Evolutionary conservation across 2,329 filamentous ascomycete genomes (phyloP), one percentile per base, ranked within the genome.

Genomic region (Paecilomyces sp.): DNA sequence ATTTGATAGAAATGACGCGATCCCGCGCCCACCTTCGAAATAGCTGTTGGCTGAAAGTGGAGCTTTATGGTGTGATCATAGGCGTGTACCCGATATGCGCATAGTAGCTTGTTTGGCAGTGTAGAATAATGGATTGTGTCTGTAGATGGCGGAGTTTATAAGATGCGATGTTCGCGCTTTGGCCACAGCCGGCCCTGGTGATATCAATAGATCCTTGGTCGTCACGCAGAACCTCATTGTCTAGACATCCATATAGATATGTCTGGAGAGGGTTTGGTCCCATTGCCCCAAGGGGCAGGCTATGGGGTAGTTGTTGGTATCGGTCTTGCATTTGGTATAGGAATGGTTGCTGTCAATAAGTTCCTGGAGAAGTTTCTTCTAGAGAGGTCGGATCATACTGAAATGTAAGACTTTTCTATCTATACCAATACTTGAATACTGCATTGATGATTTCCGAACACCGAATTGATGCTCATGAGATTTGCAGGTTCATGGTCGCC

Each of bases 401-500:
- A 61, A 34, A 61, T 61, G 57, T 61, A 31, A 7, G 31, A 18
- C 3, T 47, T 54, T n/a, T 6, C 18, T 11, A 9, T 28, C 22
- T 28, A 28, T 8, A 7, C 3, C 31, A 33, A 33, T 18, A 8
- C 7, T 47, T n/a, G n/a, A 8, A 47, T 47, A n/a, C 7, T 47
- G 22, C 15, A 3, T 8, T 47, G 18, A 18, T 15, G 7, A 18
- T 18, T n/a, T 15, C 1, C n/a, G 4, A 15, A 22, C 7, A 5
- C n/a, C n/a, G 15, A 6, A n/a, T 18, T 18, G 15, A 47, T 47
- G 15, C 36, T 47, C 15, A 47, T 47, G n/a, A 3, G n/a, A 12
- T 28, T 54, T 28, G n/a, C 31, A 60, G 58, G 64, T 66, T 66
- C 58, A 67, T 67, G 64, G 64, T 66, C 30, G 63, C 64, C n/a